Evolutionary conservation across 768 basidiomycete species (phyloP), one percentile per base, ranked within the genome.

Genomic region (Kwoniella shandongensis): DNA sequence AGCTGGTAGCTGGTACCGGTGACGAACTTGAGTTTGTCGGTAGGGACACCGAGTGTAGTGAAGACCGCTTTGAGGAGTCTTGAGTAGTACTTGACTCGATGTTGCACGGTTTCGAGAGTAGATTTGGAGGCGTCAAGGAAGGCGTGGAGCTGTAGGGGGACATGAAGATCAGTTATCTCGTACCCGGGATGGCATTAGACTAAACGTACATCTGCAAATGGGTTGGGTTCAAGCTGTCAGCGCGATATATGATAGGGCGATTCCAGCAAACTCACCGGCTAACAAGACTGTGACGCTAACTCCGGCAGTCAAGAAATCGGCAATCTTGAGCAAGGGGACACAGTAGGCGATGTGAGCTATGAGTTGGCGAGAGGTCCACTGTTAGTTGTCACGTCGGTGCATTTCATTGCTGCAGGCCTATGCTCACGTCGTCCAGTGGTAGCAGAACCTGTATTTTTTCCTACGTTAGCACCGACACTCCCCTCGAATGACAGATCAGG

Each of bases 61-160:
- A 99, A 89, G 51, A 97, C 87, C 30, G 91, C 82, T 42, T 83
- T 83, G 25, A 98, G 82, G 55, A 97, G 57, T 70, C 82, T 81
- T 67, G 90, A 80, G 79, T 99, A 99, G 84, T 94, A 99, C 66
- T 86, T 85, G 57, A 88, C 89, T 26, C 93, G 83, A 78, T 92
- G 82, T 0, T 81, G 83, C 44, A 99, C 91, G 56, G 96, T 88
- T 45, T 92, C 91, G 1, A 94, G 79, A 0, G 94, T 93, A 0
- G 96, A 93, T 78, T 99, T 99, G 66, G 93, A 80, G 72, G 97
- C 96, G 75, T 99, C 96, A 44, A 99, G 84, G 81, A 98, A 98
- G 6, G 92, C 96, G 68, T 98, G 96, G 13, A 97, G 84, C 68
- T 73, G 54, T 22, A 44, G 13, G 39, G 13, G n/a, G 32, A 32